Evolutionary conservation across 306 rosid genomes (phyloP), one percentile per base, ranked within the genome.

Genomic region (Fragaria iinumae): DNA sequence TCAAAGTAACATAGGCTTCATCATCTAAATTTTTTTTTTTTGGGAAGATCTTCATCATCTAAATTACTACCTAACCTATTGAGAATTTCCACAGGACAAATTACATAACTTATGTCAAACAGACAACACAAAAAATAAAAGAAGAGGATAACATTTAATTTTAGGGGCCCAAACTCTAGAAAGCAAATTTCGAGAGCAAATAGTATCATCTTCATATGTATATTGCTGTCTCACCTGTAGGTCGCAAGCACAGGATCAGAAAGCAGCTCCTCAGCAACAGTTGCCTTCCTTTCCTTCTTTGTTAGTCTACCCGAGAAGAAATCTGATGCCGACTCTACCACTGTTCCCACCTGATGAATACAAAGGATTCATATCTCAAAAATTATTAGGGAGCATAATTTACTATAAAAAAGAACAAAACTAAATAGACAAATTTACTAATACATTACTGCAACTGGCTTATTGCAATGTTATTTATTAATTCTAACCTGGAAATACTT

Each of bases 401-500:
- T 20, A 38, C 23, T 9, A 2, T 41, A 18, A 67, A 57, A 11
- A 16, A 29, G 18, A 47, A 18, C 8, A 13, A 73, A 18, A 32
- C 34, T 34, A 32, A 69, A 9, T 11, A 18, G 13, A 50, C 60
- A 48, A 18, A 32, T 43, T 47, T 4, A 39, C 47, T 39, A 48
- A 6, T 59, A 17, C 43, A 74, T 59, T 11, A 25, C 12, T 29
- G n/a, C 7, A 23, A 23, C 34, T 72, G 48, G 41, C 36, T 55
- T 13, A 23, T 14, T 32, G 16, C 62, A 39, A 29, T 34, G 59
- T 17, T 67, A 23, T 38, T 9, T 62, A 36, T 57, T 32, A 7
- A 52, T 47, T 84, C 91, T 88, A 84, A 76, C 98, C 97, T 94
- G 97, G 82, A 91, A 89, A 81, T 90, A 94, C 80, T 90, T 91